Percentiles rank a stretch among this genome's conserved stretches.
Evolutionary conservation across 768 basidiomycete genomes (phyloP).

Genomic region (Lepiota subincarnata): DNA sequence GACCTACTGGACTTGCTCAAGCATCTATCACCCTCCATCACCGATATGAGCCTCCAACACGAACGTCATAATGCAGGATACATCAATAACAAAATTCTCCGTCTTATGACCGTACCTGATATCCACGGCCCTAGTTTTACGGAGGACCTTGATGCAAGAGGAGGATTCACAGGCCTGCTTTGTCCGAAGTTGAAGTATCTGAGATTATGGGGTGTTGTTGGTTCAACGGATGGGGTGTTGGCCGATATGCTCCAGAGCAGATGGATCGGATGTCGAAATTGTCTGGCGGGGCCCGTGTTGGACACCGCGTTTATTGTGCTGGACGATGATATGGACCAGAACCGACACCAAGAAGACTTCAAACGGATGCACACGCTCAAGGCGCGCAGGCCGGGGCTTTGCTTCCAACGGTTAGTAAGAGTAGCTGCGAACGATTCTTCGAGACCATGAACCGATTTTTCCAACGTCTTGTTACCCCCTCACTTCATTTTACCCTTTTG

Average conservation of each 20-base stretch:
- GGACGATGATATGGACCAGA: constrained; percentile 16
- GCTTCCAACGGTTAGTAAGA: constrained; percentile 9
- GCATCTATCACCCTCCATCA: constrained; percentile 6
- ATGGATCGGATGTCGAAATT: constrained; percentile 16
- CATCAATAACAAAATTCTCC: constrained; percentile 4
- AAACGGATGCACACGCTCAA: constrained; percentile 9
- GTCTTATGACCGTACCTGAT: constrained; percentile 21
- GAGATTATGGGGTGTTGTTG: constrained; percentile 22
- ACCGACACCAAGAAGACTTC: constrained; percentile 10
- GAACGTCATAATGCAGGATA: constrained; percentile 10
- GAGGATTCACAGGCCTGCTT: constrained; percentile 2
- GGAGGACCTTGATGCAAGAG: background rate
- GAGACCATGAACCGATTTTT: background rate
- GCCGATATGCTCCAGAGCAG: constrained; percentile 27
- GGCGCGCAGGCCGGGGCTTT: constrained; percentile 3
- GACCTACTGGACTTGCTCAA: constrained; percentile 9
- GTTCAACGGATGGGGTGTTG: constrained; percentile 22
- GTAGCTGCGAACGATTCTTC: constrained; percentile 5
- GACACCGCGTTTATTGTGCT: constrained; percentile 15
- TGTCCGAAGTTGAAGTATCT: constrained; percentile 20
- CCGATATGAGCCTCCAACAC: constrained; percentile 11
- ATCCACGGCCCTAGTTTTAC: constrained; percentile 19
- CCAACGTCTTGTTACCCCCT: background rate
- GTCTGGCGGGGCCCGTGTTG: constrained; percentile 11
- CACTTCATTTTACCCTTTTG: background rate